A percentile compares a stretch with the other conserved stretches of the same genome.
Evolutionary conservation across 2,329 filamentous ascomycete genomes (phyloP).

Genomic region (Sporothrix mexicana): DNA sequence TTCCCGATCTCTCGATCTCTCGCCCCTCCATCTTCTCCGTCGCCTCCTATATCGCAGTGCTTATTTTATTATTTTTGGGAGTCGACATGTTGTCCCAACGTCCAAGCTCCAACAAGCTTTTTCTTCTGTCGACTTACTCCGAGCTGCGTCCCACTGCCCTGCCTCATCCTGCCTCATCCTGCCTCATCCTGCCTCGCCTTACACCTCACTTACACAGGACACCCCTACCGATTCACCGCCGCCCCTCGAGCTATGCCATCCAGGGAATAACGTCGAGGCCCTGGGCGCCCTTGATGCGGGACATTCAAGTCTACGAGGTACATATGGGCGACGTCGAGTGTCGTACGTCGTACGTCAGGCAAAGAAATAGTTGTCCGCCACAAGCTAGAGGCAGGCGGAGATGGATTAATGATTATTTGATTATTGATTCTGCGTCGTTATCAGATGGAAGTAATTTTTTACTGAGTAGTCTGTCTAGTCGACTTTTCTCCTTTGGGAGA

Average conservation of each 20-base stretch:
- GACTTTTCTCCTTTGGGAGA: neutral
- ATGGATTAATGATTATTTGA: neutral
- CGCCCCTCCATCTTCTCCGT: neutral
- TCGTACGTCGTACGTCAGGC: conserved; percentile 1
- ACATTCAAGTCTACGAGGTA: neutral
- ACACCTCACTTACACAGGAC: neutral
- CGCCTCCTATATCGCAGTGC: neutral
- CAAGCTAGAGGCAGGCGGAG: too few species aligned
- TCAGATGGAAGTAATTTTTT: conserved; percentile 22
- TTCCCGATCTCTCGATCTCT: neutral
- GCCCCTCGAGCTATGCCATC: conserved; percentile 15
- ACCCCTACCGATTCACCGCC: neutral
- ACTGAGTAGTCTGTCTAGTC: neutral
- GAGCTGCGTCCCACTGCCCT: neutral
- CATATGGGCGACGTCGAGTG: too few species aligned
- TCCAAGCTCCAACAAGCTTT: conserved; percentile 27
- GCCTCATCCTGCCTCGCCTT: neutral
- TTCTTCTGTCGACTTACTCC: neutral
- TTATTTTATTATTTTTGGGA: too few species aligned
- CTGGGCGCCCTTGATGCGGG: neutral
- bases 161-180: neutral
- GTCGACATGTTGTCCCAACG: neutral
- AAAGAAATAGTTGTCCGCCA: neutral
- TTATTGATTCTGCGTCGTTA: conserved; percentile 25
- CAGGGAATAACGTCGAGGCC: neutral